A percentile compares a stretch with the other conserved stretches of the same genome.
phyloP scores from a whole-genome alignment of 2,329 filamentous ascomycete genomes.

The Leptographium lundbergii region DNA sequence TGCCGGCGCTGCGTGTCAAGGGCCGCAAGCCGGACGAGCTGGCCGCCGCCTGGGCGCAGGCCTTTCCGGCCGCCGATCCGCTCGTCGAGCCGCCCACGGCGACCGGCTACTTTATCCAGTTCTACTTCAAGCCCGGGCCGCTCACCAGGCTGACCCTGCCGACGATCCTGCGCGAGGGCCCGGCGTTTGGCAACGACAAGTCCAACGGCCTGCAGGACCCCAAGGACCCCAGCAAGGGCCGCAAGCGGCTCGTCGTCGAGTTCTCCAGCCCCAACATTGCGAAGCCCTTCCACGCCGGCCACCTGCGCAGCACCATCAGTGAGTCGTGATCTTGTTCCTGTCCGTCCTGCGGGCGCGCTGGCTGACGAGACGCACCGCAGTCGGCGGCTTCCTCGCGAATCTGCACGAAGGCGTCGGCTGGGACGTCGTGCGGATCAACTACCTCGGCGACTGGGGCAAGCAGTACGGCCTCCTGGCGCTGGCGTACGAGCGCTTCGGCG shows the following conservation, averaged over 20 bases:
- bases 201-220: conserved; percentile 48
- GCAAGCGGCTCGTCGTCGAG: conserved; percentile 61
- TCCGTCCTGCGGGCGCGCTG: not conserved
- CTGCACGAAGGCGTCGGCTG: conserved; percentile 59
- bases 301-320: conserved; percentile 63
- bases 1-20: conserved; percentile 69
- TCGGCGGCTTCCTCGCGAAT: conserved; percentile 64
- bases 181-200: conserved; percentile 52
- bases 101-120: conserved; percentile 60
- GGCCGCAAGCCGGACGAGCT: conserved; percentile 52
- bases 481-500: conserved; percentile 63
- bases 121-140: conserved; percentile 64
- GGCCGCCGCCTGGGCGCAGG: conserved; percentile 46
- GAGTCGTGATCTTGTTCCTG: not conserved
- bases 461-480: conserved; percentile 62
- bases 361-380: not conserved
- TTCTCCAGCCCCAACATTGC: conserved; percentile 82
- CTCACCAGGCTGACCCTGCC: conserved; percentile 56
- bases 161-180: conserved; percentile 49
- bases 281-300: conserved; percentile 71
- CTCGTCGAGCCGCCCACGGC: conserved; percentile 57
- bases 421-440: conserved; percentile 65
- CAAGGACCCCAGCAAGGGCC: conserved; percentile 43
- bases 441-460: conserved; percentile 72
- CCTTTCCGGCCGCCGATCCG: conserved; percentile 46